Evolutionary conservation across 2,329 filamentous ascomycete species (phyloP), one percentile per base, ranked within the genome.

Genomic region (Fusarium anguioides): DNA sequence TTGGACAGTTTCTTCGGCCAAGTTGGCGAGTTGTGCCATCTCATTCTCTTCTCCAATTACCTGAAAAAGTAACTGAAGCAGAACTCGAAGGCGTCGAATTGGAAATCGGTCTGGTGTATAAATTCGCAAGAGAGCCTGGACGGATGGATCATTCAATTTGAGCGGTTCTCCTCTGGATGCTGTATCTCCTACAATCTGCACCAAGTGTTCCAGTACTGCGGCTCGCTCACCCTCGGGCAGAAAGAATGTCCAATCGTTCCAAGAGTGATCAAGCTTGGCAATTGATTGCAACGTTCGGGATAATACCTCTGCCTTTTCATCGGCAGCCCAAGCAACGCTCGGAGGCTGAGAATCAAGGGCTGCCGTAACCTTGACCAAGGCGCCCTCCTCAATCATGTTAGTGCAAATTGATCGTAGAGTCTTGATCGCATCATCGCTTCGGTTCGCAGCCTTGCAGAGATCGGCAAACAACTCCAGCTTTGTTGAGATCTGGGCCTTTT

Each of bases 401-500:
- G 85, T 83, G 55, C 90, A 85, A n/a, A 92, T 86, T 17, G 85
- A 83, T 47, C 83, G 80, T 8, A 91, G 81, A 3, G 87, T 84
- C 29, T 84, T 81, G 12, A 87, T 81, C 0, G 89, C 86, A 62
- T 90, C 86, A 4, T 86, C 83, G 18, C 79, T 78, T 42, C 85
- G 81, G 6, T 86, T 85, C 15, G 81, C 76, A 2, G 79, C 76
- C 66, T 84, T 86, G 68, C 86, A 87, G 2, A 88, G 72, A 36
- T 91, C 88, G 4, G 86, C 89, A 68, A 91, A 83, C 12, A 87
- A 82, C 73, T 93, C 91, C 36, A 92, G 80, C 72, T 93, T 93
- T 51, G 82, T 82, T 0, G 84, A 77, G 3, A 92, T 77, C 61
- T 89, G 84, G 0, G 87, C 89, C 64, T 83, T 83, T 40, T 86